Percentiles rank a stretch among this genome's conserved stretches.
These are phyloP conservation scores for Penicillium sp. DNA, from an alignment of 2,329 filamentous ascomycete species.

Conservation along the genomic window DNA sequence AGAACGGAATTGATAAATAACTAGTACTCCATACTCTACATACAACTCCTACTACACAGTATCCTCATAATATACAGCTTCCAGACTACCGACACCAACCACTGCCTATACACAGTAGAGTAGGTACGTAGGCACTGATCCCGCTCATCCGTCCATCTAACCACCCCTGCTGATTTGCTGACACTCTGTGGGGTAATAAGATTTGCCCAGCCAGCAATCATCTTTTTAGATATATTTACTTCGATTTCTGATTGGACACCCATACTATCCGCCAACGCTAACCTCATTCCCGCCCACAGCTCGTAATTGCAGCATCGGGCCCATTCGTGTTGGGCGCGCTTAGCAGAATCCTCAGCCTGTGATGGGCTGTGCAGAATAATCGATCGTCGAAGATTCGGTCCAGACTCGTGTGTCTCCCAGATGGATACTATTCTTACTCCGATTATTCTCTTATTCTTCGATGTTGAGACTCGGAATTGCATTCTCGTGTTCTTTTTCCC, in stretches of 20 bases:
- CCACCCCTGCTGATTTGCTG: constrained; percentile 3
- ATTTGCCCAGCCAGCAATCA: background rate
- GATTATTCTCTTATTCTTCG: background rate
- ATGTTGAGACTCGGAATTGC: too few species aligned
- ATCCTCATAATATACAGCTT: too few species aligned
- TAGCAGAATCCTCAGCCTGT: constrained; percentile 7
- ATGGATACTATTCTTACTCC: background rate
- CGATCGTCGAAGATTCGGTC: constrained; percentile 6
- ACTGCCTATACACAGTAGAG: too few species aligned
- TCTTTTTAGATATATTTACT: background rate
- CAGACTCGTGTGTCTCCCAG: background rate
- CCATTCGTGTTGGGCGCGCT: constrained; percentile 16
- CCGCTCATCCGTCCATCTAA: too few species aligned
- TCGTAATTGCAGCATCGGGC: constrained; percentile 8
- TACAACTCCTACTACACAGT: too few species aligned
- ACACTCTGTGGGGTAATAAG: constrained; percentile 11
- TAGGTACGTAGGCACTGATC: too few species aligned
- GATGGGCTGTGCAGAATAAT: constrained; percentile 11
- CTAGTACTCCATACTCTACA: too few species aligned
- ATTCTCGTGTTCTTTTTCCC: background rate
- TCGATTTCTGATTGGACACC: background rate
- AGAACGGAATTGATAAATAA: background rate
- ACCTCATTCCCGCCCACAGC: background rate
- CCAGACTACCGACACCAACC: too few species aligned
- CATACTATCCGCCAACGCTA: background rate